These are phyloP conservation scores for Microcyclospora pomicola DNA, from an alignment of 2,329 filamentous ascomycete genomes.

Conservation along the genomic window DNA sequence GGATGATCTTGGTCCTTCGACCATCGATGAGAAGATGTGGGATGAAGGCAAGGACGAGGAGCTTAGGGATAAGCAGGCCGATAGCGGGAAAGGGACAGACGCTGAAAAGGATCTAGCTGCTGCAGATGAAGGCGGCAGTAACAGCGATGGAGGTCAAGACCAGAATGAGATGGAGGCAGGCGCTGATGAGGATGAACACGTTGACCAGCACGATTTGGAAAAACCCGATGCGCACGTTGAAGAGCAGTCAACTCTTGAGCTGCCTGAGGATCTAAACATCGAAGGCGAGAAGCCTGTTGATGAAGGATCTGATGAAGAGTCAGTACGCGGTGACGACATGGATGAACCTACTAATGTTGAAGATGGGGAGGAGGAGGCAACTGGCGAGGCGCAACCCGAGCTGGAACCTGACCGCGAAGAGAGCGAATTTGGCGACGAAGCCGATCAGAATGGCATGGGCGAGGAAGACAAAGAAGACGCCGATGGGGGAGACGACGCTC, in stretches of 20 bases:
- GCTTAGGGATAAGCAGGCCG: conserved; percentile 67
- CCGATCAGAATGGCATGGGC: conserved; percentile 27
- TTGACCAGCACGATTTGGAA: conserved; percentile 52
- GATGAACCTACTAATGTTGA: conserved; percentile 7
- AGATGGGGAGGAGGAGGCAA: conserved; percentile 7
- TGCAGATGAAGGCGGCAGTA: conserved; percentile 27
- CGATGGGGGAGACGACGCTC: conserved; percentile 31
- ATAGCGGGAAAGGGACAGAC: conserved; percentile 39
- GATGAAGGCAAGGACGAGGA: conserved; percentile 68
- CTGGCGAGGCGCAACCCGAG: conserved; percentile 13
- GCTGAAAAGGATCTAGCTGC: conserved; percentile 34
- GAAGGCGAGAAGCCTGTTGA: conserved; percentile 50
- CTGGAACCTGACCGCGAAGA: neutral
- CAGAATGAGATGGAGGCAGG: conserved; percentile 26
- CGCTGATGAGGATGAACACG: conserved; percentile 43
- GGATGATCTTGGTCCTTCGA: conserved; percentile 75
- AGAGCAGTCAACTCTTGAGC: conserved; percentile 66
- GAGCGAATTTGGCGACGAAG: conserved; percentile 7
- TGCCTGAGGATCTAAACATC: conserved; percentile 79
- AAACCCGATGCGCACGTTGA: conserved; percentile 61
- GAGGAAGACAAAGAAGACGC: conserved; percentile 48
- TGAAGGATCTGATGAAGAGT: conserved; percentile 30
- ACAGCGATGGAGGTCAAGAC: conserved; percentile 47
- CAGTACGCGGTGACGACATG: conserved; percentile 12
- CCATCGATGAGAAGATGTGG: conserved; percentile 98